phyloP scores from a whole-genome alignment of 2,329 filamentous ascomycete genomes.

The Seiridium cupressi region DNA sequence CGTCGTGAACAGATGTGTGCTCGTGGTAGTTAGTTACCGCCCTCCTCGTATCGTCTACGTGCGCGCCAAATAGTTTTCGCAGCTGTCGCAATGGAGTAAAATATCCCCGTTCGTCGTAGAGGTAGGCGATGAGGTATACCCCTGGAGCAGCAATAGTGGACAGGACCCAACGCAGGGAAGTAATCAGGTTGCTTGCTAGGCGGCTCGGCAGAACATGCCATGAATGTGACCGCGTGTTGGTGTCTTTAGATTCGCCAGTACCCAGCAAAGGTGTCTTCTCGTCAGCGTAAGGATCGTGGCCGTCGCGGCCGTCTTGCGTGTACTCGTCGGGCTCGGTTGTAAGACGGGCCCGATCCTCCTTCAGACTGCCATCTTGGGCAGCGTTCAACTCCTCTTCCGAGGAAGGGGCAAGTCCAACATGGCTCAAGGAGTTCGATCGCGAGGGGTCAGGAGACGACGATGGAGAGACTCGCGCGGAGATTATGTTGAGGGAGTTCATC shows the following conservation, averaged over 20 bases:
- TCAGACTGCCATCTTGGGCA: slow-evolving; percentile 8
- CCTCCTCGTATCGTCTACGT: slow-evolving; percentile 43
- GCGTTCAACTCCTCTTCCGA: slow-evolving; percentile 25
- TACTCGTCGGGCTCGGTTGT: slow-evolving; percentile 34
- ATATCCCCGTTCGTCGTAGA: slow-evolving; percentile 76
- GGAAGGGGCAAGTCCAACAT: slow-evolving; percentile 41
- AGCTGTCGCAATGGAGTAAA: slow-evolving; percentile 79
- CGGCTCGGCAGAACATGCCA: slow-evolving; percentile 64
- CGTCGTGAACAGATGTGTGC: slow-evolving; percentile 25
- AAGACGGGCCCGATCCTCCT: slow-evolving; percentile 8
- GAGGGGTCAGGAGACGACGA: slow-evolving; percentile 54
- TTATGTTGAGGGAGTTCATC: slow-evolving; percentile 97
- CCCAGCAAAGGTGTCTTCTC: slow-evolving; percentile 70
- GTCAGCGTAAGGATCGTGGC: slow-evolving; percentile 35
- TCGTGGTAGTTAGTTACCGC: slow-evolving; percentile 40
- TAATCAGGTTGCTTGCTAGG: slow-evolving; percentile 69
- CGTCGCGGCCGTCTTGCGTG: slow-evolving; percentile 32
- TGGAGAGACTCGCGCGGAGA: slow-evolving; percentile 78
- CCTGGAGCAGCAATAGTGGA: slow-evolving; percentile 77
- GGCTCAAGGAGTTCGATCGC: slow-evolving; percentile 60
- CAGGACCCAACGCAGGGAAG: slow-evolving; percentile 75
- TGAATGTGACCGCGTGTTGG: slow-evolving; percentile 36
- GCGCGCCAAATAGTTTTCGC: slow-evolving; percentile 57
- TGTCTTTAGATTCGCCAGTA: slow-evolving; percentile 28
- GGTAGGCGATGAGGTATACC: slow-evolving; percentile 77